Evolutionary conservation across 176 grass and related monocot species (phyloP).

Genomic region (Thinopyrum elongatum): DNA sequence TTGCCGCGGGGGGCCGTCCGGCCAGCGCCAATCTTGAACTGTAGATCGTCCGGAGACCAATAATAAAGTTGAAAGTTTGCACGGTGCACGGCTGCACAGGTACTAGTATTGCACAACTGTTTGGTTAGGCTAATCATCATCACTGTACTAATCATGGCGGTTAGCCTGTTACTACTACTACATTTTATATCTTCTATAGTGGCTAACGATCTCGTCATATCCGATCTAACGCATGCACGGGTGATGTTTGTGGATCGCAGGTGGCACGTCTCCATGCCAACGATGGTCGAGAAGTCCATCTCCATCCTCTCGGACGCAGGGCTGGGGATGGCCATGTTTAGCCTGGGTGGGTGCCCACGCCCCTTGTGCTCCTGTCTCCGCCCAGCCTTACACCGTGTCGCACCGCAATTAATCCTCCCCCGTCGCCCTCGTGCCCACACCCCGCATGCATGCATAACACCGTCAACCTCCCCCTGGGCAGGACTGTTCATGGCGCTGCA

Average conservation of each 20-base stretch:
- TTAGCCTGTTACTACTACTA: background rate
- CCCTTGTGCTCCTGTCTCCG: conserved; percentile 42
- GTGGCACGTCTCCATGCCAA: conserved; percentile 85
- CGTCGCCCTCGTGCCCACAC: background rate
- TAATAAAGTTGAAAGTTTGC: conserved; percentile 1
- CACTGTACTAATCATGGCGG: background rate
- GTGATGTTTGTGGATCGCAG: conserved; percentile 36
- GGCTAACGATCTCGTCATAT: background rate
- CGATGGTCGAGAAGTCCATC: conserved; percentile 82
- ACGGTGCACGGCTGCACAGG: background rate
- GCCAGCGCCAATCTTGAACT: conserved; percentile 19
- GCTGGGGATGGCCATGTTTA: conserved; percentile 99
- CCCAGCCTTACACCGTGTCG: conserved; percentile 38
- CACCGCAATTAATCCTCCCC: conserved; percentile 20
- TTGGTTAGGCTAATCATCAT: conserved; percentile 18
- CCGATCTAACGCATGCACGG: background rate
- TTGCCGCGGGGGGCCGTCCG: background rate
- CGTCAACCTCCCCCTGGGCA: conserved; percentile 21
- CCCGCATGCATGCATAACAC: background rate
- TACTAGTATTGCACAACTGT: background rate
- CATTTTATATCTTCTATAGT: background rate
- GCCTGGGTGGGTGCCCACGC: conserved; percentile 66
- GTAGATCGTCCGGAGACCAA: background rate
- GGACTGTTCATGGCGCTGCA: conserved; percentile 98
- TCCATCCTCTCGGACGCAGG: conserved; percentile 95